Base-by-base conservation (phyloP, 768 basidiomycete species). In the Termitomyces sp. region DNA sequence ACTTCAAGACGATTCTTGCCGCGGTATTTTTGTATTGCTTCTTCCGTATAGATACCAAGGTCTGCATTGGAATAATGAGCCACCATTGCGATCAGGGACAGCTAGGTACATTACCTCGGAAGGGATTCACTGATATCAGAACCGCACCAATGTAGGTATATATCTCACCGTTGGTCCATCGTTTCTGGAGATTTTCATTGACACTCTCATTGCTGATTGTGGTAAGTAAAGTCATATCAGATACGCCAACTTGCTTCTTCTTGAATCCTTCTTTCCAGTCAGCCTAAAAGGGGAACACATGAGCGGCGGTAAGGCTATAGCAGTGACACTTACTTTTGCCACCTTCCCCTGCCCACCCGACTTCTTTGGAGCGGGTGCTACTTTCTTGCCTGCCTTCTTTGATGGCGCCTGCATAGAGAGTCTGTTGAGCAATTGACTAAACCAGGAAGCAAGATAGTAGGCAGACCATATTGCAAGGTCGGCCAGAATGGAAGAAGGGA, bases 221-320 rank as follows among this genome's bases (percentile, higher is more conserved):
- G 24, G 92, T 90, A 58, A 99, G 77, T 60, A 99, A 77, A 9
- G 97, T 99, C 97, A 99, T 99, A 80, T 99, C 97, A 44, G 92
- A 87, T 58, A 99, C 96, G 56, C 97, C 97, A 61, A 95, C 88
- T 73, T 92, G 89, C 76, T 98, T 98, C 87, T 98, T 99, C 87
- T 97, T 97, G 82, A 99, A 99, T 5, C 95, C 94, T 68, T 98
- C 96, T 74, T 96, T 96, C 96, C 96, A 99, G 71, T 98, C 96
- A 50, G 96, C 96, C 95, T 98, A 62, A 54, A 24, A 42, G 55
- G n/a, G 16, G 30, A 42, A 48, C 47, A 52, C 36, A 57, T 53
- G 47, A 65, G 46, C 61, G 58, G 59, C 38, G 38, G 40, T 43
- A 49, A 46, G 40, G 51, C 40, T 42, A 9, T n/a, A 4, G 54